Evolutionary conservation across 129 eudicot species (phyloP), one percentile per base, ranked within the genome.

Genomic region (Artemisia argyi): DNA sequence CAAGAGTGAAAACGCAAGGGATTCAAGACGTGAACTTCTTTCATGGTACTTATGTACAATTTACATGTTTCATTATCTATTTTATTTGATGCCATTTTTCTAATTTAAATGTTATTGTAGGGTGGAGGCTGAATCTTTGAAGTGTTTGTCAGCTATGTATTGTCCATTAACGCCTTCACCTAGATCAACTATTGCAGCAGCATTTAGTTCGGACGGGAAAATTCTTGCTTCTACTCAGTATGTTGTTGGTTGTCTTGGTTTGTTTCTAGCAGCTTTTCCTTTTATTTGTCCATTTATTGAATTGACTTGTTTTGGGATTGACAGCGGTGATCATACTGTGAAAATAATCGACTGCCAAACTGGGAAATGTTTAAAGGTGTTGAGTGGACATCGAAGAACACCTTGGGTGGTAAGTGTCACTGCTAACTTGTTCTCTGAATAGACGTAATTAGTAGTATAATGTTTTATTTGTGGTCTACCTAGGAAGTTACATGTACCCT

Each of bases 131-230:
- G 86, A 85, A 73, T 88, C 94, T 0, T 85, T 88, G 68, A 75
- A 65, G 52, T 79, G 74, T 73, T 82, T 88, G 58, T 85, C 94
- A 80, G 94, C 94, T 65, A 85, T 80, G 61, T 88, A 88, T 78
- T 88, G 94, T 72, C 73, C 88, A 24, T 79, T 87, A 76, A 64
- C 73, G 77, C 94, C 90, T 68, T 83, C 94, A 62, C 90, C 94
- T 3, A 82, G 94, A 87, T 88, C 94, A 64, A 88, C 94, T 52
- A 88, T 88, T 72, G 94, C 94, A 62, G 94, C 94, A 71, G 90
- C 94, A 78, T 88, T 88, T 78, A 88, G 94, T 76, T 81, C 90
- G 46, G 90, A 85, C 72, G 94, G 94, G 71, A 88, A 80, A 71
- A 82, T 83, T 71, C 85, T 88, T 71, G 94, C 94, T 26, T 88